Evolutionary conservation across 306 rosid genomes (phyloP), one percentile per base, ranked within the genome.

Genomic region (Glycine tomentella): DNA sequence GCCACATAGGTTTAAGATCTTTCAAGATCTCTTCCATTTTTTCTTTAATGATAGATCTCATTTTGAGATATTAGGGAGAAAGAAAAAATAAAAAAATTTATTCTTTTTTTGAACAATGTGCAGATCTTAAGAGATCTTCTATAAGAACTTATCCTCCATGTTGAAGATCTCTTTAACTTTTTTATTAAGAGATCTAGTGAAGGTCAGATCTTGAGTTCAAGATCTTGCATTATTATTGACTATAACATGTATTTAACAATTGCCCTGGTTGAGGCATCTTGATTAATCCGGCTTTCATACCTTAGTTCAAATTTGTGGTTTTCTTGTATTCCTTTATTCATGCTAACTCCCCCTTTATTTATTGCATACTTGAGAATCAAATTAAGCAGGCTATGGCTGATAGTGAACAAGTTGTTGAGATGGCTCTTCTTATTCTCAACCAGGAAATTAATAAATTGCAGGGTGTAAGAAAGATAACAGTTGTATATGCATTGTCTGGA

Each of bases 391-490:
- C 87, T 74, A 66, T 75, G 79, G 84, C 85, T 85, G 97, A 90
- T 86, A 82, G 87, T 84, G 95, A 91, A 56, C 96, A 90, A 82
- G 88, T 87, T 77, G 82, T 95, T 82, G 99, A 95, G 78, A 86
- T 77, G 83, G 93, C 99, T 77, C 92, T 93, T 61, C 90, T 86
- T 84, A 81, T 91, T 83, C 82, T 91, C 86, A 89, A 89, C 83
- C 97, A 95, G 92, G 97, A 91, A 85, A 85, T 57, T 4, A 86
- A 88, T 81, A 87, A 78, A 66, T 77, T 84, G 46, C 94, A 86
- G 86, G 96, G 92, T 79, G 81, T 90, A 86, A 90, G 80, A 84
- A 93, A 93, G 99, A 98, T 91, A 84, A 84, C 44, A 15, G 72
- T 70, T 65, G 34, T 31, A 42, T 52, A 56, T 77, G 34, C 71